Base-by-base conservation (phyloP, 129 eudicot species). In the Arctium lappa region DNA sequence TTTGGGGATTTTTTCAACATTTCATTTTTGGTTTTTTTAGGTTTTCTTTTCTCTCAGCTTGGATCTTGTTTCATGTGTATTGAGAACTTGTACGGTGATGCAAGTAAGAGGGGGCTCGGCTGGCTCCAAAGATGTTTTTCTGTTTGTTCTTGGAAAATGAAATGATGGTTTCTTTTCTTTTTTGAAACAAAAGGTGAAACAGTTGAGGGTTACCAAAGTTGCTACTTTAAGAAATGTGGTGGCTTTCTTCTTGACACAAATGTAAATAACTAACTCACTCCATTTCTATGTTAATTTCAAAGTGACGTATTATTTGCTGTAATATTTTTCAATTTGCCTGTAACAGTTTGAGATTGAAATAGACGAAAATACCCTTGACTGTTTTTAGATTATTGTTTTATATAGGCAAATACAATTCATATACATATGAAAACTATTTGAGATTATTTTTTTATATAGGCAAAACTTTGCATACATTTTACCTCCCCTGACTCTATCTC, bases 191-290 rank as follows among this genome's bases (percentile, higher is more conserved):
- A 72, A 73, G 18, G 40, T 72, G 11, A 44, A 73, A 62, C 44
- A 32, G 65, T 83, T 79, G 72, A 78, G 72, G 60, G 60, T 72
- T 62, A 78, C 83, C 53, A 77, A 46, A 72, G 86, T 39, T 73
- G 84, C 80, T 79, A 65, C 84, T 84, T 79, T 79, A 73, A 46
- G 76, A 75, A 62, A 79, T 44, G 42, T 63, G 63, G 74, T 84
- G 29, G 71, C 60, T 65, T 78, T 84, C 27, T 22, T 73, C 48
- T 69, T 78, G 44, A 42, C 71, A 22, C 65, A 53, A 53, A 53
- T 53, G 65, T 27, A 53, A 63, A 79, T 48, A 79, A 63, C 79
- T 72, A 72, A 31, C 42, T 75, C 48, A 7, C 50, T 46, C 27
- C 60, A 60, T 42, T 42, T 63, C 65, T 16, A 53, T 53, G 22